A percentile compares a stretch with the other conserved stretches of the same genome.
Evolutionary conservation across 148 eudicot genomes (phyloP).

Genomic region (Camellia granthamiana): DNA sequence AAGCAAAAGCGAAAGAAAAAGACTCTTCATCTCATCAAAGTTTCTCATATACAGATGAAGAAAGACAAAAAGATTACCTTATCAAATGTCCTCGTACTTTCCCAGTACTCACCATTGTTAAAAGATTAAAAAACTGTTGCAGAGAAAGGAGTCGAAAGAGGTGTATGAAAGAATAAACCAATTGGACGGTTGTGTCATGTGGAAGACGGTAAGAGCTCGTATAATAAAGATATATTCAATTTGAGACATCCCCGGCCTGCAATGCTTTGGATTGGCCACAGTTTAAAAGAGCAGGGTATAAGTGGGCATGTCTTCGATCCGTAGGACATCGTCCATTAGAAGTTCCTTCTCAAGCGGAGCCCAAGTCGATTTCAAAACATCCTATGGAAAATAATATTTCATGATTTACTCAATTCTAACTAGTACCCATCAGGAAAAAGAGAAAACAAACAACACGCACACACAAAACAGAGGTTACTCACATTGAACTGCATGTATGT

Average conservation of each 20-base stretch:
- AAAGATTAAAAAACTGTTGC: neutral
- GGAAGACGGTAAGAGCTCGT: neutral
- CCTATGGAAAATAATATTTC: slow-evolving; percentile 32
- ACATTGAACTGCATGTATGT: slow-evolving; percentile 90
- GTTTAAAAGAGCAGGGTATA: slow-evolving; percentile 50
- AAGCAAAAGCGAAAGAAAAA: neutral
- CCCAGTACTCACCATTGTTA: neutral
- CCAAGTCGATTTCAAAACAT: slow-evolving; percentile 61
- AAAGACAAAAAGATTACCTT: neutral
- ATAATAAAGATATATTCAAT: neutral
- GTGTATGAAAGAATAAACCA: neutral
- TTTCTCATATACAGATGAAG: neutral
- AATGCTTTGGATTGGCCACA: slow-evolving; percentile 2
- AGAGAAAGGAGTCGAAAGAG: slow-evolving; percentile 1
- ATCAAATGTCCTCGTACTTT: neutral
- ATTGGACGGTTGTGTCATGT: neutral
- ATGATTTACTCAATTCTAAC: neutral
- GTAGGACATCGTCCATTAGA: slow-evolving; percentile 61
- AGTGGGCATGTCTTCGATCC: slow-evolving; percentile 83
- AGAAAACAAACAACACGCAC: neutral
- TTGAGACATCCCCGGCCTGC: neutral
- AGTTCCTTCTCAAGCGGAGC: slow-evolving; percentile 73
- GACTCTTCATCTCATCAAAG: neutral
- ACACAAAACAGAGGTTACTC: slow-evolving; percentile 18
- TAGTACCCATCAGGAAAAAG: neutral